A percentile compares a stretch with the other conserved stretches of the same genome.
These are phyloP conservation scores for Pleurostoma richardsiae DNA, from an alignment of 2,329 filamentous ascomycete genomes.

Conservation along the genomic window DNA sequence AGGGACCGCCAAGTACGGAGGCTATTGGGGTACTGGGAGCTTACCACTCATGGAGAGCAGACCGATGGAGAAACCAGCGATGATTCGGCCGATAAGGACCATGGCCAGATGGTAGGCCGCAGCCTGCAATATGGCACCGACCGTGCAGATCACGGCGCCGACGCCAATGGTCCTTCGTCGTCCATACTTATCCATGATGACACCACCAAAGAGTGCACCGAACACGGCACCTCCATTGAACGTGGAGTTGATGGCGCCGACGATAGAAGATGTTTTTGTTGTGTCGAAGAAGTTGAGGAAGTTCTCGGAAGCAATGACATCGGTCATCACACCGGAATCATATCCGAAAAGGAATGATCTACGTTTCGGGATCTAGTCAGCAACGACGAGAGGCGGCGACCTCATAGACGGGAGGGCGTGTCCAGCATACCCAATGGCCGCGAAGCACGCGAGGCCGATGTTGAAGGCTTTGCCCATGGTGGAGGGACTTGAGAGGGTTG, in stretches of 20 bases:
- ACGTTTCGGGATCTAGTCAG: neutral
- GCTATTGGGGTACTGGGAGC: neutral
- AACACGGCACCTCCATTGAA: slow-evolving; percentile 52
- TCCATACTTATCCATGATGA: slow-evolving; percentile 58
- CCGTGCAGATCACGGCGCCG: slow-evolving; percentile 50
- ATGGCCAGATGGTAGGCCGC: slow-evolving; percentile 50
- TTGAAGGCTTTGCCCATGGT: slow-evolving; percentile 34
- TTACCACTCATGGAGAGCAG: slow-evolving; percentile 46
- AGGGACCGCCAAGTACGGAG: neutral
- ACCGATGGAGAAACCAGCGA: slow-evolving; percentile 55
- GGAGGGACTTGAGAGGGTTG: slow-evolving; percentile 3
- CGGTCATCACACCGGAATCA: slow-evolving; percentile 35
- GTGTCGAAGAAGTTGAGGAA: slow-evolving; percentile 54
- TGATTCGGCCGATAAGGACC: slow-evolving; percentile 51
- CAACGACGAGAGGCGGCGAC: neutral
- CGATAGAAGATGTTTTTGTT: slow-evolving; percentile 41
- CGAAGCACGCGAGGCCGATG: slow-evolving; percentile 30
- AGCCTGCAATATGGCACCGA: slow-evolving; percentile 56
- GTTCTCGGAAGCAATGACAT: slow-evolving; percentile 49
- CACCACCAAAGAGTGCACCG: slow-evolving; percentile 45
- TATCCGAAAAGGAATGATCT: slow-evolving; percentile 43
- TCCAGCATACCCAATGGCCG: slow-evolving; percentile 29
- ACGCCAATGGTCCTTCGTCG: slow-evolving; percentile 55
- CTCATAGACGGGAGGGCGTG: slow-evolving; percentile 4
- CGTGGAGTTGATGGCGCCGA: slow-evolving; percentile 60